Evolutionary conservation across 2,329 filamentous ascomycete genomes (phyloP), one percentile per base, ranked within the genome.

Genomic region (Cladosporium sp.): DNA sequence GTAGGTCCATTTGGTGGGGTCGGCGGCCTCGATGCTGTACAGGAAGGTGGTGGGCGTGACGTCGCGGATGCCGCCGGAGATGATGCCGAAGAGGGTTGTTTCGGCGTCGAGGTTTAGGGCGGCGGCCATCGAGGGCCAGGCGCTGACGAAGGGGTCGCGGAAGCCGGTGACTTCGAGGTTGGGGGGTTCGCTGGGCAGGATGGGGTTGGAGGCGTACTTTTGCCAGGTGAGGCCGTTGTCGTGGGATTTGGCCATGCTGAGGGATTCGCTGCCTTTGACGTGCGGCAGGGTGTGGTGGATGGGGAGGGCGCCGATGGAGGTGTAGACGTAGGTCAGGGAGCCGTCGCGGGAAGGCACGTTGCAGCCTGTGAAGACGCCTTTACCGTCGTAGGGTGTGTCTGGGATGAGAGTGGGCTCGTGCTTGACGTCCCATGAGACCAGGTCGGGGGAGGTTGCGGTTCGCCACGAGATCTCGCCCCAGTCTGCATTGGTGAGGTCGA

Each of bases 21-120:
- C 66, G 1, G 62, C 56, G 0, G 68, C 63, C 3, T 72, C 61
- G 14, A 79, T 63, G 0, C 66, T 61, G 53, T 79, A 80, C 0
- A 78, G 60, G 50, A 79, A 79, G 0, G 70, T 69, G 0, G 73
- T 74, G 0, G 77, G 77, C 0, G 70, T 70, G 10, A 68, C 46
- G 11, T 63, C 63, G 5, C 62, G 54, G 19, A 79, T 65, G 0
- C 77, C 77, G 1, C 77, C 77, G 0, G 76, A 77, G 8, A 79
- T 65, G 10, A 77, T 67, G 2, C 74, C 77, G 53, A 76, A 77
- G 0, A 78, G 61, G 4, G 55, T 62, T 4, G 58, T 32, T 8
- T 57, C 49, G 4, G 56, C 28, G 14, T 56, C 46, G 4, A 56
- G 35, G 16, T 53, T 54, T 7, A 64, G 51, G 6, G 56, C 46